phyloP scores from a whole-genome alignment of 2,329 filamentous ascomycete species.

The Cadophora gregata region DNA sequence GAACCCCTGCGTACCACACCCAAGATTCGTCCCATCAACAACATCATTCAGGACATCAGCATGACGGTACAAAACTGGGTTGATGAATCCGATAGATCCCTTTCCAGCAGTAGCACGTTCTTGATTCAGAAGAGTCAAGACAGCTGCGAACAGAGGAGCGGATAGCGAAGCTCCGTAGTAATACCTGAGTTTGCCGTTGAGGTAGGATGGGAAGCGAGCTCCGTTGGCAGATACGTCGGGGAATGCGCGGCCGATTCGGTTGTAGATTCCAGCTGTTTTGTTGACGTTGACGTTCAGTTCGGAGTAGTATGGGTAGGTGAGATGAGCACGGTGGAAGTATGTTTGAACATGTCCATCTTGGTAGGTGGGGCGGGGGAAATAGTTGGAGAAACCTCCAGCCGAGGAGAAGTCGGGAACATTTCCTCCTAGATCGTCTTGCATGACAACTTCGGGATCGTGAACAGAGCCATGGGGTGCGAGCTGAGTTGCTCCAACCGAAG shows the following conservation, averaged over 20 bases:
- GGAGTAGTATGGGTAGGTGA: constrained; percentile 37
- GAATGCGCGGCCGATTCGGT: constrained; percentile 56
- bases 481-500: constrained; percentile 67
- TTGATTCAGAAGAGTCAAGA: constrained; percentile 47
- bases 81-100: constrained; percentile 50
- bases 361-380: constrained; percentile 55
- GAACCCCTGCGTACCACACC: constrained; percentile 46
- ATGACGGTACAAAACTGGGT: constrained; percentile 46
- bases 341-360: constrained; percentile 52
- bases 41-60: constrained; percentile 45
- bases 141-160: constrained; percentile 35
- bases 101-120: constrained; percentile 49
- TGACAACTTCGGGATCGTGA: constrained; percentile 36
- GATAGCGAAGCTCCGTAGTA: constrained; percentile 34
- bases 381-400: constrained; percentile 57
- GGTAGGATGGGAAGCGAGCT: constrained; percentile 28
- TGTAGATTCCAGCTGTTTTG: constrained; percentile 54
- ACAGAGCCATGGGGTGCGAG: constrained; percentile 50
- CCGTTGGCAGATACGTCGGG: constrained; percentile 63
- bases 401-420: constrained; percentile 51
- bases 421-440: constrained; percentile 32
- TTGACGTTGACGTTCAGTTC: constrained; percentile 44
- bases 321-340: constrained; percentile 47
- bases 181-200: constrained; percentile 17
- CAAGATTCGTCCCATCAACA: constrained; percentile 41